Evolutionary conservation across 75 land plant genomes (phyloP), one percentile per base, ranked within the genome.

Genomic region (Isoetes taiwanensis): DNA sequence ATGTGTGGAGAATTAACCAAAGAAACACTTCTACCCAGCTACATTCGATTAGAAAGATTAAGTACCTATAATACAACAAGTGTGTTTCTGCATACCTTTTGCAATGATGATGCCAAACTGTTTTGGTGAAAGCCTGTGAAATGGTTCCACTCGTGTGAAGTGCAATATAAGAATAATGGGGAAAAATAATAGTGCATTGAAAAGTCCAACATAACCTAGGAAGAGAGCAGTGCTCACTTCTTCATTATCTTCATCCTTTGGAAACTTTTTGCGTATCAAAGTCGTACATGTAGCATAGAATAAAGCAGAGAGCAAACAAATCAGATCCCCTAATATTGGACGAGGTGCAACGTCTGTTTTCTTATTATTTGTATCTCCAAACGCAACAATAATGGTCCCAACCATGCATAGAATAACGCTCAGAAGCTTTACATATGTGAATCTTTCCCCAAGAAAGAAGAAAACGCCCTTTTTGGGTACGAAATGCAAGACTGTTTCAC

Each of bases 371-470:
- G 83, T 72, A 62, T 93, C 98, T 34, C 82, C 80, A 32, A 84
- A 61, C 64, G 84, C 78, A 27, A 93, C 98, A 62, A 84, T 68
- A 20, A 84, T 64, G 28, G 89, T 93, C 24, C 98, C 98, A 11
- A 52, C 82, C 98, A 93, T 93, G 74, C 98, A 93, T 43, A 93
- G 77, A 28, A 87, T 77, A 34, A 93, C 95, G 65, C 98, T 87
- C 1, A 58, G 25, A n/a, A 93, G 73, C 64, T 93, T 93, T 54
- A 84, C 55, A 82, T 84, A 84, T 26, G 89, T 77, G 61, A 93
- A 93, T 59, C 66, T 81, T 70, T 93, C 98, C 0, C 74, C 72
- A 57, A 93, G 65, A 53, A 87, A 74, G n/a, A n/a, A n/a, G n/a
- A n/a, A n/a, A n/a, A n/a, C n/a, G n/a, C n/a, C n/a, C n/a, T n/a